Conservation (phyloP, 2,329 filamentous ascomycete genomes). For the Madurella mycetomatis region DNA sequence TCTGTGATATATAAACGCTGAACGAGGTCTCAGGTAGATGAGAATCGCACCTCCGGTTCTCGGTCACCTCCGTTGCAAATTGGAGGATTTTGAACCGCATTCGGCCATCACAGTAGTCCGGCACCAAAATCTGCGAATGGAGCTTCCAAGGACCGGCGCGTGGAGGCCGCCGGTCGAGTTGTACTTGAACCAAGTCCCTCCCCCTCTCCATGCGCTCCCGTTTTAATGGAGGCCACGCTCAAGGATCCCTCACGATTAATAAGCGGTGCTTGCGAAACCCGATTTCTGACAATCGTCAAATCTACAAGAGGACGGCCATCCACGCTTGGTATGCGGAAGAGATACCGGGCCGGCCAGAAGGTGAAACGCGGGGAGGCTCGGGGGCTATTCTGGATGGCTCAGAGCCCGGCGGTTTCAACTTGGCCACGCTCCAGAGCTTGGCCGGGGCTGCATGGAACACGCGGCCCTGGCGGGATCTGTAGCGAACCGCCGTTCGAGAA, state of each 20-base stretch:
- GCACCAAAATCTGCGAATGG: too few species aligned
- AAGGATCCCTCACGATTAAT: background rate
- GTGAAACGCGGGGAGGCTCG: conserved; percentile 23
- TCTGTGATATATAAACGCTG: too few species aligned
- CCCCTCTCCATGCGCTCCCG: background rate
- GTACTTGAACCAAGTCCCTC: background rate
- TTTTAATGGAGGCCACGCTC: background rate
- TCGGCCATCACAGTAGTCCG: too few species aligned
- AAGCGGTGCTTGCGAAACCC: background rate
- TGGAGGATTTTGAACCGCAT: background rate
- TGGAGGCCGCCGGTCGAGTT: too few species aligned
- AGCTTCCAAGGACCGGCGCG: too few species aligned
- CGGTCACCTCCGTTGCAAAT: background rate
- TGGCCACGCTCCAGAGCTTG: conserved; percentile 6
- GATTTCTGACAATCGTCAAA: background rate
- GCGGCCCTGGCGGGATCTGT: conserved; percentile 2
- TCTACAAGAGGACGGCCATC: background rate
- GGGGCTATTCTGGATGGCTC: conserved; percentile 6
- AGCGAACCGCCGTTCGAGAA: conserved; percentile 7
- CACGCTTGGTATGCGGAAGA: conserved; percentile 7
- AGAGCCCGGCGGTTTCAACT: conserved; percentile 15
- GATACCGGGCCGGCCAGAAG: conserved; percentile 11
- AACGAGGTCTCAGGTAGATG: too few species aligned
- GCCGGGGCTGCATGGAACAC: conserved; percentile 1
- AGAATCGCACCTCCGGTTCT: too few species aligned